Evolutionary conservation across 2,329 filamentous ascomycete genomes (phyloP).

Genomic region (Fusarium azukiicola): DNA sequence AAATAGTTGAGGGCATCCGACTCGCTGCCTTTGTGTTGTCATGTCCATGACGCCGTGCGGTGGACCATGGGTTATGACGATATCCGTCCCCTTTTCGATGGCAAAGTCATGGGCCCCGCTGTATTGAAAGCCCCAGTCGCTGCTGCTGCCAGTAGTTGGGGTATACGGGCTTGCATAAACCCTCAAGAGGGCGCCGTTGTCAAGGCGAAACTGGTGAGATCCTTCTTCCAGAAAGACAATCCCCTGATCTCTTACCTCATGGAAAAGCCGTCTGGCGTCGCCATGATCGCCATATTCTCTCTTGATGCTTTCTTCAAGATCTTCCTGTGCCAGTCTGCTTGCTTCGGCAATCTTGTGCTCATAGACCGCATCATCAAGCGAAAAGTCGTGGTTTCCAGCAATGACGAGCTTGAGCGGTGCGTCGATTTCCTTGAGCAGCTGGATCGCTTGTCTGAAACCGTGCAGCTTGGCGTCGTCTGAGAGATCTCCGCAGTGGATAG

Average conservation of each 20-base stretch:
- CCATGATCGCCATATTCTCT: conserved; percentile 62
- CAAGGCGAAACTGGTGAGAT: conserved; percentile 62
- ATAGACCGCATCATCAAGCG: conserved; percentile 62
- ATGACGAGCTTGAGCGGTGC: conserved; percentile 72
- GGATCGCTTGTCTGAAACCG: conserved; percentile 63
- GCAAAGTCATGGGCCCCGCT: conserved; percentile 52
- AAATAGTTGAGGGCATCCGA: conserved; percentile 60
- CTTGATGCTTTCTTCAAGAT: conserved; percentile 29
- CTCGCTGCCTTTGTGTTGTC: conserved; percentile 51
- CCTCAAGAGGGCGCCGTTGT: conserved; percentile 65
- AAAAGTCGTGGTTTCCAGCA: conserved; percentile 75
- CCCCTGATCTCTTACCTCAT: conserved; percentile 48
- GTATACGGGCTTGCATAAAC: conserved; percentile 71
- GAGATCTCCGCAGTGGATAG: conserved; percentile 73
- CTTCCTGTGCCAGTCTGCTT: conserved; percentile 24
- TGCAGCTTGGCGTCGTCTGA: conserved; percentile 67
- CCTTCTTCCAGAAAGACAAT: conserved; percentile 68
- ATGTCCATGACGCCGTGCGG: conserved; percentile 67
- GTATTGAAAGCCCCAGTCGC: conserved; percentile 70
- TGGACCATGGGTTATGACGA: conserved; percentile 62
- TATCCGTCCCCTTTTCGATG: conserved; percentile 53
- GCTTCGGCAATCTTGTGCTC: conserved; percentile 51
- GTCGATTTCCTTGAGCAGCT: conserved; percentile 62
- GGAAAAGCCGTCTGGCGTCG: conserved; percentile 56
- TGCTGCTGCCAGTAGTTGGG: conserved; percentile 57